Evolutionary conservation across 78 protist species (phyloP), one percentile per base, ranked within the genome.

Genomic region (Protostelium mycophagum): DNA sequence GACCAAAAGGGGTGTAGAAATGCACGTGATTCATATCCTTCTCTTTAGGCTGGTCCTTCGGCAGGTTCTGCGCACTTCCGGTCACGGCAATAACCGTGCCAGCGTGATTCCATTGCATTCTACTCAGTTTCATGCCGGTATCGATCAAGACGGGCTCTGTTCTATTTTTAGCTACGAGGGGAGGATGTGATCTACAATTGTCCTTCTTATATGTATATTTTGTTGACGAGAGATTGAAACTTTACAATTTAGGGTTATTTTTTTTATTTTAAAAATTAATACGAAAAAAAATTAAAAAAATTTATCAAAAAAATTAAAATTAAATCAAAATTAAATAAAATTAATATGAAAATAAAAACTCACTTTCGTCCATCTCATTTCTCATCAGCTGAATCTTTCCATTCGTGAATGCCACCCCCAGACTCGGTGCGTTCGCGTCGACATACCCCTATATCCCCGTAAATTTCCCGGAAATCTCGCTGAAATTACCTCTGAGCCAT

Each of bases 11-110:
- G 31, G 88, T 31, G 93, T 91, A 95, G 86, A 97, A 97, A 92
- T 95, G 96, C 29, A 95, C 87, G 91, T 38, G 34, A 37, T 34
- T 73, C 51, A 28, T 0, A 0, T 51, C 86, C n/a, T 31, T 16
- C 28, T 83, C 84, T 5, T 85, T 89, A 84, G 89, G 88, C 34
- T 29, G 51, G 34, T 36, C 5, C 73, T 51, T 51, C 5, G 5
- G 73, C 73, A 51, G 31, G 16, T 86, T 0, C 28, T 34, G 0
- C 37, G 1, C 31, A n/a, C 0, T 0, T 34, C 97, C 97, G 0
- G 93, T 93, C 38, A 94, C 88, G 23, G 98, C 98, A 28, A 96
- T 90, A 0, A 94, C 90, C 1, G 94, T 38, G 9, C 98, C 98
- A 85, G 28, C 31, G 29, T 91, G 0, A 91, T 94, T 92, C 98